Evolutionary conservation across 345 rosid genomes (phyloP).

Genomic region (Nasturtium officinale): DNA sequence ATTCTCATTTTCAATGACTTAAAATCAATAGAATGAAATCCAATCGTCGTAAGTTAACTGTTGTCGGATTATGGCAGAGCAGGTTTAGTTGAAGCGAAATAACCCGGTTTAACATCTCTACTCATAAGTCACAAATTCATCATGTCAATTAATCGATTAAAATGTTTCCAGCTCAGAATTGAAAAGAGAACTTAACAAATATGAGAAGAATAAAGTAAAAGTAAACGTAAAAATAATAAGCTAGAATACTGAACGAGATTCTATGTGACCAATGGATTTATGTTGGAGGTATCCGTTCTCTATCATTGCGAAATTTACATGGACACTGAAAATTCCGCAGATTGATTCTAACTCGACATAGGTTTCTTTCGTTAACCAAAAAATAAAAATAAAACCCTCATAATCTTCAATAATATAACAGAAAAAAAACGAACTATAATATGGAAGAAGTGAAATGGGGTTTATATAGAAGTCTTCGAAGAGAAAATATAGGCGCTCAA

Average conservation of each 20-base stretch:
- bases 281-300: slow-evolving; percentile 13
- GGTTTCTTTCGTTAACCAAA: not conserved
- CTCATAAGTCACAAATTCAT: not conserved
- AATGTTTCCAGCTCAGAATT: not conserved
- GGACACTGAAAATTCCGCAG: slow-evolving; percentile 31
- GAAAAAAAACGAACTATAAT: not conserved
- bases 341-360: not conserved
- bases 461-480: not conserved
- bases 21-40: no score
- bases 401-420: not conserved
- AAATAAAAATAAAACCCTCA: not conserved
- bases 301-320: slow-evolving; percentile 30
- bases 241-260: not conserved
- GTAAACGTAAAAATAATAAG: not conserved
- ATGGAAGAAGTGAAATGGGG: not conserved
- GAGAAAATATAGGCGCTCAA: not conserved
- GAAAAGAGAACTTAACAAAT: not conserved
- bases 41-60: no score
- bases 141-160: not conserved
- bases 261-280: slow-evolving; percentile 10
- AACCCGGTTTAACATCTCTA: not conserved
- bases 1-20: no score
- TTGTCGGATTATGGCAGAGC: not conserved
- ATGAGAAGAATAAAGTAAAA: not conserved
- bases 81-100: not conserved